These are phyloP conservation scores for Gillenia trifoliata DNA, from an alignment of 306 rosid genomes.

Conservation along the genomic window DNA sequence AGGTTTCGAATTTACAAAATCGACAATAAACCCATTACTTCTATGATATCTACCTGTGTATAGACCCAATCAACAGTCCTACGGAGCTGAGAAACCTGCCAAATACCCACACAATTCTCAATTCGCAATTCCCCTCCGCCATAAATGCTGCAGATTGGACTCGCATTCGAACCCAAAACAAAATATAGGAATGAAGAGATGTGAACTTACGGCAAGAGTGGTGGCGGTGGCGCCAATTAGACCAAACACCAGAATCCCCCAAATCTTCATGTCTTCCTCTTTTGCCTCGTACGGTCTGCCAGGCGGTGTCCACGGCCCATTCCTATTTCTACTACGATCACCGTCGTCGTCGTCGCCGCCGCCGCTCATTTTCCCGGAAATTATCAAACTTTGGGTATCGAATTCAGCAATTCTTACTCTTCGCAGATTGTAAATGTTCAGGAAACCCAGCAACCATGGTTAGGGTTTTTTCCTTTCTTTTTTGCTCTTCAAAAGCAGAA, in stretches of 20 bases:
- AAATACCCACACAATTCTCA: conserved; percentile 21
- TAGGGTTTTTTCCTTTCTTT: conserved; percentile 14
- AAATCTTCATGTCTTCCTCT: conserved; percentile 44
- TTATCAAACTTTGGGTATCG: background rate
- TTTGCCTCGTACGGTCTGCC: conserved; percentile 32
- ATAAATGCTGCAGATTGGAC: background rate
- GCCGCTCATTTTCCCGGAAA: conserved; percentile 39
- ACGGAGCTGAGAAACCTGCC: conserved; percentile 81
- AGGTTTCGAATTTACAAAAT: background rate
- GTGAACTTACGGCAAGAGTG: conserved; percentile 65
- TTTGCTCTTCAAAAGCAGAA: background rate
- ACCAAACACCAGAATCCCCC: conserved; percentile 80
- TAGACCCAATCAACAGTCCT: conserved; percentile 78
- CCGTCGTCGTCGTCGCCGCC: conserved; percentile 32
- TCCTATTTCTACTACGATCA: conserved; percentile 30
- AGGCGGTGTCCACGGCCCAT: conserved; percentile 26
- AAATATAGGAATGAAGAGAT: background rate
- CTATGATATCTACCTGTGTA: conserved; percentile 49
- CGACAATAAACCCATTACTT: background rate
- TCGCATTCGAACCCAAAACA: background rate
- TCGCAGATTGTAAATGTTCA: background rate
- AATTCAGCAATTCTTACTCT: conserved; percentile 13
- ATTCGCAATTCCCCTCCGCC: background rate
- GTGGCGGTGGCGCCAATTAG: conserved; percentile 85
- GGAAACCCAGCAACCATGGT: conserved; percentile 29